phyloP scores from a whole-genome alignment of 345 rosid species.

The Murraya koenigii region DNA sequence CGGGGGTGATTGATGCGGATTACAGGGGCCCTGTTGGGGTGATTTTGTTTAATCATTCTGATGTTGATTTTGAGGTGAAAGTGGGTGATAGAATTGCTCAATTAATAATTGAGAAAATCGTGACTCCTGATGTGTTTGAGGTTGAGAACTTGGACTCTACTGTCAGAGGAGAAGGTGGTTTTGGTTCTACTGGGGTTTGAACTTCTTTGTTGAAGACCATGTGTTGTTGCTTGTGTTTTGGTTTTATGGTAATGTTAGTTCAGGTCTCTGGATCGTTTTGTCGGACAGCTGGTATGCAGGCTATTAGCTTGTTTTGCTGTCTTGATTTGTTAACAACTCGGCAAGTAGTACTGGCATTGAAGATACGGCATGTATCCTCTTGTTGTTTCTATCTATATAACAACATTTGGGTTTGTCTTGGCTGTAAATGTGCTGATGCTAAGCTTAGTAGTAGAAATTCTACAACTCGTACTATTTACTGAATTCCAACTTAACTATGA shows the following conservation, averaged over 20 bases:
- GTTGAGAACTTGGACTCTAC: conserved; percentile 74
- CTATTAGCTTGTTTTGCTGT: not conserved
- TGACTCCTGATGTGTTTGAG: conserved; percentile 61
- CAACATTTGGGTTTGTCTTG: not conserved
- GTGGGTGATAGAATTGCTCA: conserved; percentile 70
- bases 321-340: not conserved
- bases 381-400: not conserved
- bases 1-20: conserved; percentile 77
- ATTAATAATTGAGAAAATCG: conserved; percentile 68
- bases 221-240: not conserved
- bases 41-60: conserved; percentile 64
- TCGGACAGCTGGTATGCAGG: not conserved
- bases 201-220: not conserved
- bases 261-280: not conserved
- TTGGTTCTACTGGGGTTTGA: conserved; percentile 80
- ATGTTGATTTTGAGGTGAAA: conserved; percentile 61
- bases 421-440: not conserved
- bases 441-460: not conserved
- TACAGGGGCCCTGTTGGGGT: conserved; percentile 81
- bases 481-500: not conserved
- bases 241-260: not conserved
- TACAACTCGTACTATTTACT: not conserved
- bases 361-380: too few species aligned
- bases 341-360: too few species aligned
- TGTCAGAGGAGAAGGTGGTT: conserved; percentile 72